phyloP scores from a whole-genome alignment of 345 rosid genomes.

The Salix koriyanagi region DNA sequence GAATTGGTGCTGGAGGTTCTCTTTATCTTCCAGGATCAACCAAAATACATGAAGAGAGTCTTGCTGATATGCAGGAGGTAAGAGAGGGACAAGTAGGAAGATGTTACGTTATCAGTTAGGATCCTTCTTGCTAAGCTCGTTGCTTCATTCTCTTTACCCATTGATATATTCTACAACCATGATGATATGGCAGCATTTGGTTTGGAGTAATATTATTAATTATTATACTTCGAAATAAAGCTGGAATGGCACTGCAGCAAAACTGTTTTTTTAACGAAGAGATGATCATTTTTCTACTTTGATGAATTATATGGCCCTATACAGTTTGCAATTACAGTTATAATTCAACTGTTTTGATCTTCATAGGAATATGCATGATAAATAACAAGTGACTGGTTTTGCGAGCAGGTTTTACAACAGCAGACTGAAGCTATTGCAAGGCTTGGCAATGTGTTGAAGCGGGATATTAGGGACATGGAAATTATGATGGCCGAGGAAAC shows the following conservation, averaged over 20 bases:
- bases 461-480: constrained; percentile 76
- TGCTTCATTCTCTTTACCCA: neutral
- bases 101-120: neutral
- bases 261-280: neutral
- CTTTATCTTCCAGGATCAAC: constrained; percentile 86
- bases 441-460: constrained; percentile 73
- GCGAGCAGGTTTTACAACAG: constrained; percentile 61
- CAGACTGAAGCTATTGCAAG: constrained; percentile 89
- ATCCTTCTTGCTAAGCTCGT: neutral
- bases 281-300: neutral
- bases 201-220: neutral
- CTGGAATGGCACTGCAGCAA: neutral
- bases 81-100: neutral
- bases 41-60: constrained; percentile 90
- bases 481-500: constrained; percentile 84
- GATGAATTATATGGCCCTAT: neutral
- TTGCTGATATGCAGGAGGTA: constrained; percentile 96
- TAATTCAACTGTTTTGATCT: neutral
- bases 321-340: neutral
- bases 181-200: neutral
- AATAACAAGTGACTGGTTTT: neutral
- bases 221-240: neutral
- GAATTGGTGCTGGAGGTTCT: constrained; percentile 53
- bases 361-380: neutral
- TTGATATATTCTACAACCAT: neutral